phyloP scores from a whole-genome alignment of 257 asterid genomes.

The Penstemon barbatus region DNA sequence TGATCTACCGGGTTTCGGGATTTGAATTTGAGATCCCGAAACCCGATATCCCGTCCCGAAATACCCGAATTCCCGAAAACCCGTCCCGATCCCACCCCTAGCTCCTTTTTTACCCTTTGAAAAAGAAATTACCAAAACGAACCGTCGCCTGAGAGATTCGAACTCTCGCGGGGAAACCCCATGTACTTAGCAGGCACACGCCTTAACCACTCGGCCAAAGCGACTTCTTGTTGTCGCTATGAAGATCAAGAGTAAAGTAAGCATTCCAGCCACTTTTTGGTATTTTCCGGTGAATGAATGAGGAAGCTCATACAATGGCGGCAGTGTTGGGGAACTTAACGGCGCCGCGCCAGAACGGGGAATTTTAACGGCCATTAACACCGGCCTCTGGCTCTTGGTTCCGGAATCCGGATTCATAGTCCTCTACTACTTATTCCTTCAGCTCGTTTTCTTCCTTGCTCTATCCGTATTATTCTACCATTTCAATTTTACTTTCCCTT shows the following conservation, averaged over 20 bases:
- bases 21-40: too few relatives aligned
- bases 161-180: conserved; percentile 85
- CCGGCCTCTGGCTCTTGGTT: conserved; percentile 77
- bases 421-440: conserved; percentile 87
- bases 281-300: too few relatives aligned
- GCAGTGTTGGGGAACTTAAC: conserved; percentile 73
- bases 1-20: too few relatives aligned
- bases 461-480: background rate
- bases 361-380: conserved; percentile 67
- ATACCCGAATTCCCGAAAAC: too few relatives aligned
- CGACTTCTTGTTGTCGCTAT: conserved; percentile 18
- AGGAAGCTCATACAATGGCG: conserved; percentile 47
- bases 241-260: too few relatives aligned
- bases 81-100: too few relatives aligned
- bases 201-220: conserved; percentile 55
- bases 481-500: too few relatives aligned
- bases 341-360: conserved; percentile 55
- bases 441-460: conserved; percentile 88
- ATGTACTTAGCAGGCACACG: conserved; percentile 56
- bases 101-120: too few relatives aligned
- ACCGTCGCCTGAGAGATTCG: conserved; percentile 84
- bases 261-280: too few relatives aligned
- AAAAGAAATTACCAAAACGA: too few relatives aligned
- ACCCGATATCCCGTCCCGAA: too few relatives aligned
- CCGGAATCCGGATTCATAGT: conserved; percentile 78